Evolutionary conservation across 2,329 filamentous ascomycete species (phyloP).

Genomic region (Polytolypa hystricis): DNA sequence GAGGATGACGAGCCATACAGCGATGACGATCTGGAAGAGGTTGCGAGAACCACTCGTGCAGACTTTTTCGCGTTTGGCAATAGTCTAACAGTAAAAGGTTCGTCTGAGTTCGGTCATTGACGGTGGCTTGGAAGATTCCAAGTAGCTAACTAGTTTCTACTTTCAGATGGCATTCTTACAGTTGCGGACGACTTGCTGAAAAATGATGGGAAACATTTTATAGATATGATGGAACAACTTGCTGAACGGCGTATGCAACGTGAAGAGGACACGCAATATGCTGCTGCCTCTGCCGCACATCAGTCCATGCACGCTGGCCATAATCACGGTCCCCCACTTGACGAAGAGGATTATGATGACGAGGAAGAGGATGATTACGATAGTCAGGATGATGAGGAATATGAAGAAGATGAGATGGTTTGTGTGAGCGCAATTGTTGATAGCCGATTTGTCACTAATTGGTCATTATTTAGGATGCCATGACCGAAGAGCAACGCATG

Average conservation of each 20-base stretch:
- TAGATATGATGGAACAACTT: constrained; percentile 99
- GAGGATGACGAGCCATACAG: constrained; percentile 60
- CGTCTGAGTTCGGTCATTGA: constrained; percentile 17
- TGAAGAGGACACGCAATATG: constrained; percentile 74
- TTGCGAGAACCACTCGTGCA: constrained; percentile 51
- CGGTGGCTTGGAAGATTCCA: no score
- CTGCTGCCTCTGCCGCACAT: constrained; percentile 49
- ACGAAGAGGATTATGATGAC: constrained; percentile 62
- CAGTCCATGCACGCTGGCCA: constrained; percentile 56
- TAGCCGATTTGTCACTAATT: constrained; percentile 27
- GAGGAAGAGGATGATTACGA: constrained; percentile 64
- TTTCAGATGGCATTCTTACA: constrained; percentile 80
- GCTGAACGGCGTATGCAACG: constrained; percentile 95
- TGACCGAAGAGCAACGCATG: constrained; percentile 98
- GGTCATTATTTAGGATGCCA: constrained; percentile 58
- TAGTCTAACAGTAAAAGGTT: constrained; percentile 86
- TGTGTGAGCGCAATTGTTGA: constrained; percentile 13
- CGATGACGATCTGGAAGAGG: constrained; percentile 52
- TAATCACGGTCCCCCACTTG: constrained; percentile 60
- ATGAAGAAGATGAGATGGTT: constrained; percentile 57
- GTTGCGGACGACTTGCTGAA: constrained; percentile 97
- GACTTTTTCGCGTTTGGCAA: constrained; percentile 98
- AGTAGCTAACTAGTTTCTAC: constrained; percentile 17
- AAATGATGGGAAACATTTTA: constrained; percentile 98
- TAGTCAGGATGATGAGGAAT: constrained; percentile 53